These are phyloP conservation scores for Solanum chmielewskii DNA, from an alignment of 257 asterid species.

Conservation along the genomic window DNA sequence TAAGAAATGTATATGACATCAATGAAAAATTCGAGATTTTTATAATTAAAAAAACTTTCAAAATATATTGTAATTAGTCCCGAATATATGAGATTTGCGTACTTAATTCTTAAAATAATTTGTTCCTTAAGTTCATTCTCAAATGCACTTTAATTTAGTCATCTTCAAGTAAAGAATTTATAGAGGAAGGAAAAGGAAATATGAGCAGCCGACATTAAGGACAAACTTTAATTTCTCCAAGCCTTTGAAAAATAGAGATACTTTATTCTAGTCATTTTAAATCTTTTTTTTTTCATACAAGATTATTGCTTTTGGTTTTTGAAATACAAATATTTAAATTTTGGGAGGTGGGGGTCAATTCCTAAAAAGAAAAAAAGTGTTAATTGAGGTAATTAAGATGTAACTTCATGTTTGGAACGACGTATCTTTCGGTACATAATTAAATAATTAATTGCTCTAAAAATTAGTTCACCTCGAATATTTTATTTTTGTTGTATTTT, in stretches of 20 bases:
- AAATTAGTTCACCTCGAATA: background rate
- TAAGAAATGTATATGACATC: no score
- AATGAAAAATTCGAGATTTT: no score
- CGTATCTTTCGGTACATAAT: slow-evolving; percentile 4
- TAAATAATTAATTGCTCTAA: background rate
- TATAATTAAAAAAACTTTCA: no score
- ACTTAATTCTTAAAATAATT: background rate
- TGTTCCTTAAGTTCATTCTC: background rate
- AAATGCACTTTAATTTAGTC: background rate
- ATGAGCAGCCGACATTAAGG: background rate
- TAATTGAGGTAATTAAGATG: background rate
- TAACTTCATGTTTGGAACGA: slow-evolving; percentile 1
- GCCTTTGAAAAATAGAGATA: background rate
- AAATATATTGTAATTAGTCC: no score
- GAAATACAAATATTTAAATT: background rate
- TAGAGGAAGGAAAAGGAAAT: background rate
- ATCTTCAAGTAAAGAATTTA: background rate
- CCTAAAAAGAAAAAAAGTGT: background rate
- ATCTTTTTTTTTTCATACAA: background rate
- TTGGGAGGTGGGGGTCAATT: background rate
- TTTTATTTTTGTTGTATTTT: background rate
- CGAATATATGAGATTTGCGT: no score
- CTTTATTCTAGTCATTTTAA: background rate
- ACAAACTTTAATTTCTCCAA: background rate
- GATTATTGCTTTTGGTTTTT: background rate